Base-by-base conservation (phyloP, 768 basidiomycete species). In the Auriscalpium microsporum region DNA sequence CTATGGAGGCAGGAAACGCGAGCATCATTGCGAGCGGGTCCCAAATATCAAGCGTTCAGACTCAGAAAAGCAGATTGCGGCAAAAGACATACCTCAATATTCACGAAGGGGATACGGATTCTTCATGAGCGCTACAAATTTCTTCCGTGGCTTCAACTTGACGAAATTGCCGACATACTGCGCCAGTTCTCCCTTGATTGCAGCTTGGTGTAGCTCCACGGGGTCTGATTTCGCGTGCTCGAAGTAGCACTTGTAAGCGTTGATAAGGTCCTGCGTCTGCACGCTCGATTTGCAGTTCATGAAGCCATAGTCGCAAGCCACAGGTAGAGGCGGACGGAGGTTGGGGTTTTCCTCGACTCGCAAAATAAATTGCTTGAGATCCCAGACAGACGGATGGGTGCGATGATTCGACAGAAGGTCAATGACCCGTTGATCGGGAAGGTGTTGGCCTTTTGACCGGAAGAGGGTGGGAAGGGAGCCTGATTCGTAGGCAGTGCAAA, bases 241-340 rank as follows among this genome's bases (percentile, higher is more conserved):
- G 53, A 76, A 73, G 44, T 71, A 62, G n/a, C 51, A 51, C 37
- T 56, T 67, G 65, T 76, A 75, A 6, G 69, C 46, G 3, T 61
- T 65, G 45, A 65, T 69, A 52, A 76, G 59, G 33, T 63, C 56
- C 34, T 59, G 47, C 10, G 51, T 48, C 46, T 73, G 71, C 19
- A 53, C 61, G 14, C 55, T 57, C 14, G 56, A 60, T 37, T 52
- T 59, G 58, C 73, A 74, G 53, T 71, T 71, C 10, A 53, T 51
- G 56, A 72, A 74, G 10, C 73, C 73, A 35, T 73, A 74, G 59
- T 75, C 71, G 19, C 54, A 63, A 1, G 7, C 3, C 5, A 66
- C 52, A 4, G 64, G 59, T 40, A 17, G 50, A 54, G 11, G 28
- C 45, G 33, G 16, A 21, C 23, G 19, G n/a, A 19, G 14, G 21